Conservation (phyloP, 2,329 filamentous ascomycete genomes). For the Aspergillus spinulosporus region DNA sequence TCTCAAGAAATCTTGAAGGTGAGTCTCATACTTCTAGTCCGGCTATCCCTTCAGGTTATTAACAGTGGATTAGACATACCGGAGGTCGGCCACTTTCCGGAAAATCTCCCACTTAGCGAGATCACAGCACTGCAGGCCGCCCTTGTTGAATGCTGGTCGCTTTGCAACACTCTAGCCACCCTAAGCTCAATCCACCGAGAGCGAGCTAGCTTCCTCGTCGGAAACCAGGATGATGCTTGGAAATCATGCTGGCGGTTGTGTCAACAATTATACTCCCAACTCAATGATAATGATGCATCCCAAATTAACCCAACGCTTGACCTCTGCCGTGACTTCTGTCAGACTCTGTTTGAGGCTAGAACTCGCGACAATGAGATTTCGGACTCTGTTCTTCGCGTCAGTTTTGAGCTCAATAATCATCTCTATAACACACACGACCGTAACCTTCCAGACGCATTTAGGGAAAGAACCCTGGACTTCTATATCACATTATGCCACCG, state of each 20-base stretch:
- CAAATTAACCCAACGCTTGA: conserved; percentile 76
- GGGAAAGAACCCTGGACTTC: conserved; percentile 87
- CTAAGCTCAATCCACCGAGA: conserved; percentile 82
- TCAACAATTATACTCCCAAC: conserved; percentile 79
- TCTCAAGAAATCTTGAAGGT: conserved; percentile 79
- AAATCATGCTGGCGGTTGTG: conserved; percentile 92
- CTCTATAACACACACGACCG: conserved; percentile 90
- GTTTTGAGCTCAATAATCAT: conserved; percentile 94
- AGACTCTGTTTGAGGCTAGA: conserved; percentile 83
- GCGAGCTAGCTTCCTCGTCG: conserved; percentile 68
- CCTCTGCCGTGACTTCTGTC: conserved; percentile 87
- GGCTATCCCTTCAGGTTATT: conserved; percentile 5
- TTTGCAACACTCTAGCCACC: conserved; percentile 86
- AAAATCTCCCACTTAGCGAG: conserved; percentile 53
- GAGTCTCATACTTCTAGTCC: conserved; percentile 33
- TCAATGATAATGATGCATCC: conserved; percentile 64
- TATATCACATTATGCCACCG: conserved; percentile 92
- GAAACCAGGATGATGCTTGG: conserved; percentile 86
- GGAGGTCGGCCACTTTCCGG: conserved; percentile 27
- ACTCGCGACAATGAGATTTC: conserved; percentile 73
- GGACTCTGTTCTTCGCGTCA: conserved; percentile 86
- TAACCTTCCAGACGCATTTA: conserved; percentile 78
- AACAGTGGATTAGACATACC: conserved; percentile 32
- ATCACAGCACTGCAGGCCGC: conserved; percentile 70
- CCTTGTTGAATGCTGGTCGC: conserved; percentile 85